A percentile compares a stretch with the other conserved stretches of the same genome.
These are phyloP conservation scores for Trichoderma sp. DNA, from an alignment of 2,329 filamentous ascomycete genomes.

Conservation along the genomic window DNA sequence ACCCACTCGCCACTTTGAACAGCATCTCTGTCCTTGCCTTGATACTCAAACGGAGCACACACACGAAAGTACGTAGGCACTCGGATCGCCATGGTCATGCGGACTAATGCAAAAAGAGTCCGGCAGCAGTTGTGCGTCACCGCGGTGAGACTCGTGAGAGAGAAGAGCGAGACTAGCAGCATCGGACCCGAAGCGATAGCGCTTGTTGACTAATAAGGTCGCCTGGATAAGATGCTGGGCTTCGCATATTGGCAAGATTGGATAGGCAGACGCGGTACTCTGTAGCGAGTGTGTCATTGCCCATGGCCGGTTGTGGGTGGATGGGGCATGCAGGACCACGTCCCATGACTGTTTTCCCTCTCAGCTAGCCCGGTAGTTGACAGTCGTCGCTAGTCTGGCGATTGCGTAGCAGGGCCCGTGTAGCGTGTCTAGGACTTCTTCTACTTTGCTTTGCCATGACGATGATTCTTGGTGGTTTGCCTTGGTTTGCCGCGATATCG, in stretches of 20 bases:
- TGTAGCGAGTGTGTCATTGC: constrained; percentile 8
- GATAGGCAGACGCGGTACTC: constrained; percentile 10
- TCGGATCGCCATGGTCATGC: constrained; percentile 10
- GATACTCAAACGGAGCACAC: not conserved
- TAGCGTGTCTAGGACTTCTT: constrained; percentile 11
- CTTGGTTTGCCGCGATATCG: not conserved
- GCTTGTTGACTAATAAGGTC: constrained; percentile 15
- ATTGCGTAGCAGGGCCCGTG: not conserved
- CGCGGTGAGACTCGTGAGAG: constrained; percentile 22
- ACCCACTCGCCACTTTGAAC: not conserved
- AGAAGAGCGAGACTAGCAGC: not conserved
- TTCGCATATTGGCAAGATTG: constrained; percentile 9
- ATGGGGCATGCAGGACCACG: constrained; percentile 2
- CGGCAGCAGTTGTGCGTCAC: constrained; percentile 15
- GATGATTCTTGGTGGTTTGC: not conserved
- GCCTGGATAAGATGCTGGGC: not conserved
- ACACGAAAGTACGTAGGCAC: not conserved
- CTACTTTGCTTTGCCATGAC: not conserved
- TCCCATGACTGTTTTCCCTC: constrained; percentile 16
- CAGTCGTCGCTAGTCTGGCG: not conserved
- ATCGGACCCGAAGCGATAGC: not conserved
- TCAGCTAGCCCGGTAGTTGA: constrained; percentile 7
- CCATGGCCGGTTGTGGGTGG: not conserved
- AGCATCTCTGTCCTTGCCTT: not conserved
- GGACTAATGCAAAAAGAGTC: constrained; percentile 4